Evolutionary conservation across 202 grass and related monocot species (phyloP), one percentile per base, ranked within the genome.

Genomic region (Brachypodium distachyon): DNA sequence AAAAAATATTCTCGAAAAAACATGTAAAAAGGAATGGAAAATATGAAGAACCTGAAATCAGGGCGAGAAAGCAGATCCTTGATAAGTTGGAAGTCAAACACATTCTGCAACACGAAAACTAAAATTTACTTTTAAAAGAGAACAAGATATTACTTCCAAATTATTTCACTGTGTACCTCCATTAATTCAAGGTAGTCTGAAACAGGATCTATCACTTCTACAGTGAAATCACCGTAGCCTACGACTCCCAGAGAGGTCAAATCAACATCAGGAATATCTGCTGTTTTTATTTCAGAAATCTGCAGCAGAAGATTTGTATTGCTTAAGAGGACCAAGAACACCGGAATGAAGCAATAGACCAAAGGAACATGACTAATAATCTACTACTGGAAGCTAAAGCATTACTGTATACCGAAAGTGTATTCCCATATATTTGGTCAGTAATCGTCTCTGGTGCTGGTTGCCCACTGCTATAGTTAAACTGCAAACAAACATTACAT

Each of bases 71-170:
- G 80, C 44, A 97, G 79, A 72, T 77, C 67, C 71, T 87, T 93
- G 74, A 97, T 89, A 83, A 97, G 93, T 71, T 97, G 73, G 85
- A 97, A 97, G 87, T 97, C 88, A 81, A 93, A 97, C 56, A 97
- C 93, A 79, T 74, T 75, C 93, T 93, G 77, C 60, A 82, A 61
- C 62, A 60, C 7, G 13, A 51, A 82, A 76, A 37, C 2, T 3
- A 56, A 72, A 42, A 36, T 78, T 72, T 80, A 84, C 21, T 40
- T 60, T 1, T 33, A 59, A 61, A 76, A 34, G 27, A 33, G 75
- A 78, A 44, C 49, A 76, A 14, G 19, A 43, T 41, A 77, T 32
- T 64, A 34, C 22, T 42, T 4, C 7, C 2, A 3, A 53, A 68
- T 37, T 53, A 17, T 60, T 81, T 64, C 39, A 79, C 26, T 54